A percentile compares a stretch with the other conserved stretches of the same genome.
Evolutionary conservation across 2,329 filamentous ascomycete genomes (phyloP).

Genomic region (Ilyonectria robusta): DNA sequence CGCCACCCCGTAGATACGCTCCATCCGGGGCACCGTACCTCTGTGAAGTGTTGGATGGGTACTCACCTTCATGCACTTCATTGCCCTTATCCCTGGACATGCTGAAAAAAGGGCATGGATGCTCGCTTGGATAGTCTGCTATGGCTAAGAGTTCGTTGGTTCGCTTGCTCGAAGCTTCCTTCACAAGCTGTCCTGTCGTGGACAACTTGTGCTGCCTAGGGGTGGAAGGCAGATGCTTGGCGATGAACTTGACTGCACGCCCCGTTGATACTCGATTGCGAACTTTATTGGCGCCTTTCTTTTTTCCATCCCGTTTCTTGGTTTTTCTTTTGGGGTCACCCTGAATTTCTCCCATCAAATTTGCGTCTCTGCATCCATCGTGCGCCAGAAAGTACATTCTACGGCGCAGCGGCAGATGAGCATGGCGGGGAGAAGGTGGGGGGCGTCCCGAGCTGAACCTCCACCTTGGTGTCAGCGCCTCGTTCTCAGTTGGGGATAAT

Average conservation of each 20-base stretch:
- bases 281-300: background rate
- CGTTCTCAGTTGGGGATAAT: constrained; percentile 17
- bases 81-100: constrained; percentile 7
- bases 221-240: background rate
- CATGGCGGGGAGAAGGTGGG: background rate
- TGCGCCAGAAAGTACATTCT: background rate
- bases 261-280: background rate
- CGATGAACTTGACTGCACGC: background rate
- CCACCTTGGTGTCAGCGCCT: background rate
- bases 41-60: constrained; percentile 1
- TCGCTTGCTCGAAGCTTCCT: constrained; percentile 4
- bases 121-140: background rate
- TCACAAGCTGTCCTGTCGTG: background rate
- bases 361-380: background rate
- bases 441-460: constrained; percentile 14
- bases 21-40: background rate
- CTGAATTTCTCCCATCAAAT: background rate
- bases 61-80: constrained; percentile 5
- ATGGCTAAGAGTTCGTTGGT: constrained; percentile 10
- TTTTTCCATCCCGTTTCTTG: background rate
- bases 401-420: background rate
- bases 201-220: background rate
- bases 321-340: background rate
- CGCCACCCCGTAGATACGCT: background rate
- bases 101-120: constrained; percentile 14